A percentile compares a stretch with the other conserved stretches of the same genome.
These are phyloP conservation scores for Leptographium wingfieldii DNA, from an alignment of 2,329 filamentous ascomycete species.

Conservation along the genomic window DNA sequence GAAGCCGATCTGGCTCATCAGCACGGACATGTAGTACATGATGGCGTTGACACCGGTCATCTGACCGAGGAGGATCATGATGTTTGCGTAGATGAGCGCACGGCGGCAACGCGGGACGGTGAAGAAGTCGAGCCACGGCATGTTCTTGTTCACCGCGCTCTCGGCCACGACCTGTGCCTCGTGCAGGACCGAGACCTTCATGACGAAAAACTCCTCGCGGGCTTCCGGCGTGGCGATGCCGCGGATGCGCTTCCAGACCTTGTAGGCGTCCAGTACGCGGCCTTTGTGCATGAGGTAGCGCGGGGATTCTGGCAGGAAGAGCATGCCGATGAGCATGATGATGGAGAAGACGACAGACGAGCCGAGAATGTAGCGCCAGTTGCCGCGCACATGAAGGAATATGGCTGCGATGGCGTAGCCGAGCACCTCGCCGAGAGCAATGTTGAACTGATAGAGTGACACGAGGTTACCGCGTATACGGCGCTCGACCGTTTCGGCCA, in stretches of 20 bases:
- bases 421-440: constrained; percentile 60
- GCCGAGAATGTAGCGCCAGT: constrained; percentile 64
- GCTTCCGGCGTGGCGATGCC: constrained; percentile 43
- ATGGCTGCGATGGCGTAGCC: constrained; percentile 63
- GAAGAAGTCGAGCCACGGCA: constrained; percentile 63
- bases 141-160: constrained; percentile 39
- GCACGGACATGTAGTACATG: constrained; percentile 58
- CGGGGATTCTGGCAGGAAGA: constrained; percentile 60
- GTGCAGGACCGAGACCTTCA: constrained; percentile 49
- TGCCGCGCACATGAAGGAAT: constrained; percentile 55
- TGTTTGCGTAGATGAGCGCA: constrained; percentile 53
- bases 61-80: constrained; percentile 59
- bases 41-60: constrained; percentile 59
- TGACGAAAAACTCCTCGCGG: constrained; percentile 58
- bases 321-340: constrained; percentile 49
- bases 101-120: constrained; percentile 55
- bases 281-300: constrained; percentile 60
- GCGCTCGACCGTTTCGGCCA: constrained; percentile 58
- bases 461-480: constrained; percentile 59
- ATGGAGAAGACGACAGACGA: constrained; percentile 59
- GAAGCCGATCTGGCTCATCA: constrained; percentile 59
- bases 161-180: constrained; percentile 41
- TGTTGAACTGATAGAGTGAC: constrained; percentile 64
- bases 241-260: constrained; percentile 61
- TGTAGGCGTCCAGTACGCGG: constrained; percentile 44